Evolutionary conservation across 2,329 filamentous ascomycete species (phyloP), one percentile per base, ranked within the genome.

Genomic region (Stemphylium lycopersici): DNA sequence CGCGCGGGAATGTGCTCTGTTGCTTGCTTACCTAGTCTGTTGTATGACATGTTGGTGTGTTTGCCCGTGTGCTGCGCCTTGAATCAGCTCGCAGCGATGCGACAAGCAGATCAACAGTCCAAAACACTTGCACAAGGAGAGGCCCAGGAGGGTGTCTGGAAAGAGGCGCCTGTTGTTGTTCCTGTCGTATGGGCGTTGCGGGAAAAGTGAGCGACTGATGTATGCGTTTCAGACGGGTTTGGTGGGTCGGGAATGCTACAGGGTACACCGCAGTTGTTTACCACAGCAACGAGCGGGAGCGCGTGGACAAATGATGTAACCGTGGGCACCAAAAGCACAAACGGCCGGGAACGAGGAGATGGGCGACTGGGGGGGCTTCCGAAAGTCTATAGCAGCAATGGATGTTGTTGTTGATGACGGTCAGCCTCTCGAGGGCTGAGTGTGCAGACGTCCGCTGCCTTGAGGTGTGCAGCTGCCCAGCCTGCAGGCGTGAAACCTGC

Each of bases 1-100:
- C 15, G 11, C 20, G 2, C n/a, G 13, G 26, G 7, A 29, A 26
- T 26, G 4, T 22, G 24, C 24, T 13, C 11, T 38, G 11, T 41
- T 24, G n/a, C n/a, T n/a, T 8, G 4, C 72, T 65, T 58, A 75
- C 72, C 72, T 38, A 75, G 59, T 59, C 71, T 63, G 47, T 75
- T 73, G 62, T 75, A 75, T 55, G 70, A 68, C 72, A 75, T 73
- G 54, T 2, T 42, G 51, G 12, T 39, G 59, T 55, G 51, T 40
- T 52, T 46, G 29, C 51, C 10, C 48, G 39, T 48, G 44, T 54
- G 58, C 41, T 66, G 64, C 63, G 67, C 66, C 63, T 56, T 66
- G 50, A 52, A 58, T 52, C 56, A 52, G 49, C 20, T 54, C 34
- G 55, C 60, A 59, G 57, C 55, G 59, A 54, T 61, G 41, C 47